These are phyloP conservation scores for Pythium rhizo-oryzae DNA, from an alignment of 352 stramenopile species.

Conservation along the genomic window DNA sequence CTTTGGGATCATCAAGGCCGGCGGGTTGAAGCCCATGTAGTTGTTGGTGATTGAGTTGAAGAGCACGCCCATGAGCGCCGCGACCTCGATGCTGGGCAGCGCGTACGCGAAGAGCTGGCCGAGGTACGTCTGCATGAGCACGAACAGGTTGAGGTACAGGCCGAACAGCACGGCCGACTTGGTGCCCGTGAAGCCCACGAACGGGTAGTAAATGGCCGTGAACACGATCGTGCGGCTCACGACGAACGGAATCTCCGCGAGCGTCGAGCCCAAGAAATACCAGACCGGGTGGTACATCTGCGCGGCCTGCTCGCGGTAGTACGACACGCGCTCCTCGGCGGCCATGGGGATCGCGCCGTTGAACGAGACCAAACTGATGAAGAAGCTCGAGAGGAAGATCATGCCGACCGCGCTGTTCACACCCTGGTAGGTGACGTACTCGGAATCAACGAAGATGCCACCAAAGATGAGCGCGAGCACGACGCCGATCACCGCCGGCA, in stretches of 20 bases:
- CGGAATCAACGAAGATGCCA: slow-evolving; percentile 30
- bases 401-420: slow-evolving; percentile 52
- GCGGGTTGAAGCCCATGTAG: slow-evolving; percentile 79
- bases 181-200: slow-evolving; percentile 37
- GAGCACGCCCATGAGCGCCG: slow-evolving; percentile 28
- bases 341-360: slow-evolving; percentile 66
- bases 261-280: slow-evolving; percentile 59
- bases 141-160: slow-evolving; percentile 30
- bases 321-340: slow-evolving; percentile 73
- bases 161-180: slow-evolving; percentile 24
- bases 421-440: slow-evolving; percentile 34
- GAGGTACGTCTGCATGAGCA: slow-evolving; percentile 39
- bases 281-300: slow-evolving; percentile 72
- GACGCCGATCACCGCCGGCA: slow-evolving; percentile 40
- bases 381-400: slow-evolving; percentile 74
- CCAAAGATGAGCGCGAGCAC: slow-evolving; percentile 59
- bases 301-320: slow-evolving; percentile 81
- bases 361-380: slow-evolving; percentile 68
- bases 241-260: slow-evolving; percentile 61
- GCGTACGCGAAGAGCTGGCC: slow-evolving; percentile 38
- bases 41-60: slow-evolving; percentile 52
- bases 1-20: slow-evolving; percentile 43
- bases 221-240: slow-evolving; percentile 26
- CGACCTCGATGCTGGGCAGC: slow-evolving; percentile 36
- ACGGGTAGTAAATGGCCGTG: slow-evolving; percentile 34